These are phyloP conservation scores for Rhizophagus clarus DNA, from an alignment of 192 early-diverging fungal species.

Conservation along the genomic window DNA sequence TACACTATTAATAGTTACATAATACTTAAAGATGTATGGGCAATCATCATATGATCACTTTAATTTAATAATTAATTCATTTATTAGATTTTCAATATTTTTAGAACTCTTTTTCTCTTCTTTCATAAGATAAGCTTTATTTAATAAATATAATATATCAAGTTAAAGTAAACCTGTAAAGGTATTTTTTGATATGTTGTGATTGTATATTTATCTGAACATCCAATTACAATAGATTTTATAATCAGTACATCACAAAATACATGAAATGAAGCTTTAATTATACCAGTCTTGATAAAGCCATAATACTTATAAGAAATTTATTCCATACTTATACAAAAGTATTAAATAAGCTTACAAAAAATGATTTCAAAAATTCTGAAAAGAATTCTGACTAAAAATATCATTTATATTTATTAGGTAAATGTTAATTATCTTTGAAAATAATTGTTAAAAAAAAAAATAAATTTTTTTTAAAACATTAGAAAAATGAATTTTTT, in stretches of 20 bases:
- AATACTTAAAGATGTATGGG: constrained; percentile 29
- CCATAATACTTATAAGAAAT: no score
- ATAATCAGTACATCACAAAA: constrained; percentile 21
- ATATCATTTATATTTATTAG: no score
- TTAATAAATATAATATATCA: constrained; percentile 1
- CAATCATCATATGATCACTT: constrained; percentile 19
- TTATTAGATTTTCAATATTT: background rate
- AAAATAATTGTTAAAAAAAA: no score
- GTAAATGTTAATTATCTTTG: no score
- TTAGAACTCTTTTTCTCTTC: constrained; percentile 8
- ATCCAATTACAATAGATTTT: background rate
- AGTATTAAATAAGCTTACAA: no score
- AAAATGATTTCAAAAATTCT: no score
- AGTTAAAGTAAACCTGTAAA: constrained; percentile 11
- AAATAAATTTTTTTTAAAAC: no score
- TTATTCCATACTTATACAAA: no score
- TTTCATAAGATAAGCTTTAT: constrained; percentile 18
- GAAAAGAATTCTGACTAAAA: no score
- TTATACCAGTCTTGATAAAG: no score
- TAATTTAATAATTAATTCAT: constrained; percentile 9
- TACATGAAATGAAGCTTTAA: background rate
- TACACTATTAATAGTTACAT: background rate
- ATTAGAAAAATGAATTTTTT: no score
- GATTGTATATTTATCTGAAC: background rate
- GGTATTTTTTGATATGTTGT: background rate